Evolutionary conservation across 75 land plant species (phyloP).

Genomic region (Isoetes taiwanensis): DNA sequence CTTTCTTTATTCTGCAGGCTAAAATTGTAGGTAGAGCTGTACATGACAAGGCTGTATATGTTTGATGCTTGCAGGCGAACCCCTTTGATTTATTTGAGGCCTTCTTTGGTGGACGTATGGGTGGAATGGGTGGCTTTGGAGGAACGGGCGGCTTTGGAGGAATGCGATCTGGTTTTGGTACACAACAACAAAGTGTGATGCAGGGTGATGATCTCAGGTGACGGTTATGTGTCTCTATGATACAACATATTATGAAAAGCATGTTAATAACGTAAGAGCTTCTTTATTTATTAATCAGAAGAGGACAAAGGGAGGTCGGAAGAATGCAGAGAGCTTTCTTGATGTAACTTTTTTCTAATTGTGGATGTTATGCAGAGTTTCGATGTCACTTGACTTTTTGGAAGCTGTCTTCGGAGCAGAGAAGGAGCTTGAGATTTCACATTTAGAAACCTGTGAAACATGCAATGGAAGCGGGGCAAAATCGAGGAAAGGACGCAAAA

Average conservation of each 20-base stretch:
- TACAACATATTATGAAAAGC: not conserved
- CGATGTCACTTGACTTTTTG: constrained; percentile 43
- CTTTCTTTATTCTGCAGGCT: too few species aligned
- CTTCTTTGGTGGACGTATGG: constrained; percentile 46
- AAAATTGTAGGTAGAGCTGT: too few species aligned
- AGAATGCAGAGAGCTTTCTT: not conserved
- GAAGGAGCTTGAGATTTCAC: constrained; percentile 28
- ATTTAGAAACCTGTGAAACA: constrained; percentile 33
- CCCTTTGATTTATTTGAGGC: constrained; percentile 55
- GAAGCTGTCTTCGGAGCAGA: constrained; percentile 59
- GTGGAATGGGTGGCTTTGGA: constrained; percentile 27
- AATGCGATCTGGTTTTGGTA: constrained; percentile 18
- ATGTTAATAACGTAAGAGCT: not conserved
- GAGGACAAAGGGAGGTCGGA: not conserved
- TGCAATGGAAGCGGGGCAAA: constrained; percentile 60
- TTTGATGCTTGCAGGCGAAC: constrained; percentile 26
- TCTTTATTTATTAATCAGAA: not conserved
- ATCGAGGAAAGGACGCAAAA: constrained; percentile 23
- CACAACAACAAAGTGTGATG: constrained; percentile 4
- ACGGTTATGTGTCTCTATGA: not conserved
- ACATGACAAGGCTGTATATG: too few species aligned
- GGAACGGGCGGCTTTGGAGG: constrained; percentile 22
- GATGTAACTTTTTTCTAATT: not conserved
- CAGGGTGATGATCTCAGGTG: constrained; percentile 42
- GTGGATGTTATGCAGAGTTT: constrained; percentile 25